Evolutionary conservation across 2,329 filamentous ascomycete species (phyloP).

Genomic region (Pestalotiopsis sp.): DNA sequence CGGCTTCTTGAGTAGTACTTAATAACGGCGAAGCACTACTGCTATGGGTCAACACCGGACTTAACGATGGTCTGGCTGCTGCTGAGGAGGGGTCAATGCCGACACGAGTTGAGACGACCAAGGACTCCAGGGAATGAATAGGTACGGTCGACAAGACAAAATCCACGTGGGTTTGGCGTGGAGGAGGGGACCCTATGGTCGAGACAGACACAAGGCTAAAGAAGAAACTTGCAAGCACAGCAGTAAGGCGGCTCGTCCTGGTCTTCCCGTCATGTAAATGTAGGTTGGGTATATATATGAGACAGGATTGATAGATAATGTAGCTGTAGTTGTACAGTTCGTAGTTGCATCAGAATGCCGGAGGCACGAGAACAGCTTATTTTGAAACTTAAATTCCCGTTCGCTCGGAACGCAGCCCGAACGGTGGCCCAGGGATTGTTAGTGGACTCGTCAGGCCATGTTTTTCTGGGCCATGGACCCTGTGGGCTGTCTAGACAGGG

Average conservation of each 20-base stretch:
- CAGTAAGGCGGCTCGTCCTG: background rate
- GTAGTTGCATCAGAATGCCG: background rate
- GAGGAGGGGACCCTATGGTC: background rate
- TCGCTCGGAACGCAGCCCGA: slow-evolving; percentile 8
- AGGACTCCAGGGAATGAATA: no score
- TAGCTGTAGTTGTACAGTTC: background rate
- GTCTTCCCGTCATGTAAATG: background rate
- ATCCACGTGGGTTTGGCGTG: background rate
- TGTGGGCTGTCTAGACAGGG: background rate
- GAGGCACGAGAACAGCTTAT: background rate
- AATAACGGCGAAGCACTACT: background rate
- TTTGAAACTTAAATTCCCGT: slow-evolving; percentile 2
- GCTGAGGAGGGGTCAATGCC: no score
- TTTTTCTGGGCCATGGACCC: background rate
- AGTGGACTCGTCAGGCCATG: background rate
- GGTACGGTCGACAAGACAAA: background rate
- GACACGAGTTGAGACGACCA: no score
- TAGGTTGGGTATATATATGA: background rate
- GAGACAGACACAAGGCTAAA: no score
- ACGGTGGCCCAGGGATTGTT: background rate
- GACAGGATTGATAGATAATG: background rate
- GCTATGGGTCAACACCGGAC: background rate
- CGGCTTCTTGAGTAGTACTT: background rate
- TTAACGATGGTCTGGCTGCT: background rate
- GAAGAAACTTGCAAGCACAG: background rate